Percentiles rank a stretch among this genome's conserved stretches.
Evolutionary conservation across 2,329 filamentous ascomycete species (phyloP).

Genomic region (Exophiala viscosa): DNA sequence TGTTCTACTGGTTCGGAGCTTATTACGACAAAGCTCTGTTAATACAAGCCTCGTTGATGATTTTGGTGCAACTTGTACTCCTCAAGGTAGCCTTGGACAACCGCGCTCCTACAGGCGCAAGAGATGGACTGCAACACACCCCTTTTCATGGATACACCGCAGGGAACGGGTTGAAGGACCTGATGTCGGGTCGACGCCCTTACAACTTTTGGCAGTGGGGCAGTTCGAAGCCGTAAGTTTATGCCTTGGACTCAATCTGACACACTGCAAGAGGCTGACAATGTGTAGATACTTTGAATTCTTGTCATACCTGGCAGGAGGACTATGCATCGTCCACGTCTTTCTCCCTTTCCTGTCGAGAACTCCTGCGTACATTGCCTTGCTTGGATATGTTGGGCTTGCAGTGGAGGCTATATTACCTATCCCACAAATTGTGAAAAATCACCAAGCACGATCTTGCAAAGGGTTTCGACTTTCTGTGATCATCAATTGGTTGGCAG

Average conservation of each 20-base stretch:
- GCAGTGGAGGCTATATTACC: constrained; percentile 48
- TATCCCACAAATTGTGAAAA: constrained; percentile 46
- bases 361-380: constrained; percentile 41
- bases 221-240: constrained; percentile 47
- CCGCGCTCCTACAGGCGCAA: constrained; percentile 43
- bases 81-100: constrained; percentile 60
- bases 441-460: constrained; percentile 46
- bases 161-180: constrained; percentile 21
- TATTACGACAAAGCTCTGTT: constrained; percentile 58
- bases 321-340: constrained; percentile 51
- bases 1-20: constrained; percentile 64
- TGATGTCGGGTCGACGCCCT: constrained; percentile 42
- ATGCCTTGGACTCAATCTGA: not conserved
- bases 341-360: constrained; percentile 48
- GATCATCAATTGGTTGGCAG: constrained; percentile 46
- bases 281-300: constrained; percentile 19
- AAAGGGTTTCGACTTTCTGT: constrained; percentile 49
- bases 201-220: constrained; percentile 65
- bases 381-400: constrained; percentile 45
- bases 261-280: not conserved
- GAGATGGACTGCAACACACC: constrained; percentile 40
- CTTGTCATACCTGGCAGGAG: constrained; percentile 28
- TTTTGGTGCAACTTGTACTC: constrained; percentile 55
- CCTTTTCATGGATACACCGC: constrained; percentile 36
- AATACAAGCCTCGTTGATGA: constrained; percentile 59